Evolutionary conservation across 345 rosid species (phyloP), one percentile per base, ranked within the genome.

Genomic region (Eucalyptus cloeziana): DNA sequence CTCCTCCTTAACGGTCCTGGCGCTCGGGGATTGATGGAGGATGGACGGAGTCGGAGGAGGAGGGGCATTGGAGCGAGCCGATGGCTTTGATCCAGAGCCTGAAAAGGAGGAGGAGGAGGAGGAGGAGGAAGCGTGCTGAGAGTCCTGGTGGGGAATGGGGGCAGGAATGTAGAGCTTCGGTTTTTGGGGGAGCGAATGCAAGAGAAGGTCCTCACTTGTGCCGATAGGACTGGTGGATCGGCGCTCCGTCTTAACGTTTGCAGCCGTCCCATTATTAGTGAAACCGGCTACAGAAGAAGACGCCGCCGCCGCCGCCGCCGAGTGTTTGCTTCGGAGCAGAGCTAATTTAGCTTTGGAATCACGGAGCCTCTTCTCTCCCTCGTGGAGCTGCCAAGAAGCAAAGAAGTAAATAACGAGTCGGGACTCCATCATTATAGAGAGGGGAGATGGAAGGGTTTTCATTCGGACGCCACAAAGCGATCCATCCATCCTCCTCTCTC

Each of bases 331-430:
- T 87, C 95, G 96, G 86, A 96, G 91, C 83, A 95, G 93, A 88
- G 94, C 94, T 91, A 97, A 90, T 90, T 93, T 93, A 58, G 92
- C 85, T 89, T 95, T 90, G 37, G 99, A 91, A 88, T 92, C 95
- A 76, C 91, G 90, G 88, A 97, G 88, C 92, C 93, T 95, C 92
- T 86, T 92, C 88, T 96, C 95, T 50, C 97, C 94, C 90, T 94
- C 95, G 40, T 69, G 87, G 89, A 96, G 97, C 99, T 97, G 94
- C 92, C 90, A 43, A 7, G 43, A 45, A 86, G 22, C 25, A 67
- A 27, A 62, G 44, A 24, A 56, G 30, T 22, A 22, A 56, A 56
- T 5, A 86, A 50, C 62, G 69, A 47, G 54, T 43, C 30, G 19
- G 24, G n/a, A 52, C 58, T 19, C 58, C 58, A 6, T 22, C 19